Evolutionary conservation across 1,139 yeast species (phyloP).

Genomic region (Petasospora fabianii): DNA sequence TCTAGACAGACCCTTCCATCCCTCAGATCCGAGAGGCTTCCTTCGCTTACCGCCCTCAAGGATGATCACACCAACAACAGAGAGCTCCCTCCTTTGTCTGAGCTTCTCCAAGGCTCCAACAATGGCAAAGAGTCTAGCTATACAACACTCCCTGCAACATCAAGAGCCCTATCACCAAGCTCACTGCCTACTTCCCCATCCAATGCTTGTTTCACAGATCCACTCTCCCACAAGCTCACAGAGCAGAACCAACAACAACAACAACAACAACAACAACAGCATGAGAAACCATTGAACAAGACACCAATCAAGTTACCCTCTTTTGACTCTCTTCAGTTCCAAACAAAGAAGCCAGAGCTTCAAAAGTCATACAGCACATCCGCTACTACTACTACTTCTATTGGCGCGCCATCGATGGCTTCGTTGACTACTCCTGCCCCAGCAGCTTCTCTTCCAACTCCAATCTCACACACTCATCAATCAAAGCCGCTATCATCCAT

Average conservation of each 20-base stretch:
- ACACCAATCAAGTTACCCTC: constrained; percentile 27
- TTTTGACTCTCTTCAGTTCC: constrained; percentile 23
- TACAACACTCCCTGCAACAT: constrained; percentile 1
- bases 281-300: too few relatives aligned
- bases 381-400: too few relatives aligned
- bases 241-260: neutral
- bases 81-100: constrained; percentile 9
- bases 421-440: constrained; percentile 8
- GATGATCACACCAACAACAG: neutral
- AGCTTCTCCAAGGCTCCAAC: neutral
- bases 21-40: constrained; percentile 10
- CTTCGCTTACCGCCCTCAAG: constrained; percentile 3
- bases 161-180: constrained; percentile 3
- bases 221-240: constrained; percentile 1
- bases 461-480: constrained; percentile 12
- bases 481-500: too few relatives aligned
- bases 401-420: constrained; percentile 4
- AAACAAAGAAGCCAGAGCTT: constrained; percentile 3
- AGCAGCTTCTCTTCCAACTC: constrained; percentile 13
- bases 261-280: too few relatives aligned
- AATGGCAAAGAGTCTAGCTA: too few relatives aligned
- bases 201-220: constrained; percentile 1
- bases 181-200: constrained; percentile 6
- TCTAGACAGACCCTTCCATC: constrained; percentile 11
- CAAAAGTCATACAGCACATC: constrained; percentile 14